Conservation (phyloP, 495 filamentous ascomycete species). For the Aspergillus cavernicola region DNA sequence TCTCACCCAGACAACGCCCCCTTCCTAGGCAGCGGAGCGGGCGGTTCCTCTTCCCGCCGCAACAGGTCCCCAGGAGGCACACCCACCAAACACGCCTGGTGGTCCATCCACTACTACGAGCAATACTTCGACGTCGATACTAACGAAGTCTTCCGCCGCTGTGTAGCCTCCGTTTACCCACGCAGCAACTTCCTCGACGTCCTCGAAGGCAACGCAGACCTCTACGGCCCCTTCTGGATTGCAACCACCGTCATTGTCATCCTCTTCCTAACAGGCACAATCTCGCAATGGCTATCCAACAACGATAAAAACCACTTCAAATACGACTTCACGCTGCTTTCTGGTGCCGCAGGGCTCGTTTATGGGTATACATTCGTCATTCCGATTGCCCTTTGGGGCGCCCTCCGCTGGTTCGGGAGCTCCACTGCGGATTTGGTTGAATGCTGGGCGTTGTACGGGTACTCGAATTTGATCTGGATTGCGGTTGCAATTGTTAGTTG, state of each 20-base stretch:
- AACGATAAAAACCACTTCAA: slow-evolving; percentile 59
- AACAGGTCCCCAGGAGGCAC: slow-evolving; percentile 43
- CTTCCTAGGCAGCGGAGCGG: slow-evolving; percentile 62
- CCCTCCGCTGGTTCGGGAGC: slow-evolving; percentile 88
- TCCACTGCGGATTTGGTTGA: slow-evolving; percentile 78
- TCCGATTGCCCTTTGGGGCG: slow-evolving; percentile 80
- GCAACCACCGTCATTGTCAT: slow-evolving; percentile 96
- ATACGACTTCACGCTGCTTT: slow-evolving; percentile 84
- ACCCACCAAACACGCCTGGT: slow-evolving; percentile 80
- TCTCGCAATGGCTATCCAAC: slow-evolving; percentile 77
- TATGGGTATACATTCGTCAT: slow-evolving; percentile 91
- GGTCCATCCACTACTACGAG: slow-evolving; percentile 89
- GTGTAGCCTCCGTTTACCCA: slow-evolving; percentile 79
- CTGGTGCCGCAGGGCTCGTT: slow-evolving; percentile 79
- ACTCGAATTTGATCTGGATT: slow-evolving; percentile 94
- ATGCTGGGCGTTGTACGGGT: slow-evolving; percentile 91
- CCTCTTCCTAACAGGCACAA: slow-evolving; percentile 89
- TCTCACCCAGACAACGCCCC: slow-evolving; percentile 54
- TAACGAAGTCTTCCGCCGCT: slow-evolving; percentile 75
- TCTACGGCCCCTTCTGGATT: slow-evolving; percentile 97
- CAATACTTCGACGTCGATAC: slow-evolving; percentile 99
- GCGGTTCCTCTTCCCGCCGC: slow-evolving; percentile 39
- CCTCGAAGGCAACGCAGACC: slow-evolving; percentile 92
- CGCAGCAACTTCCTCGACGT: slow-evolving; percentile 93
- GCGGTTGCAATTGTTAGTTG: slow-evolving; percentile 88